Evolutionary conservation across 2,329 filamentous ascomycete species (phyloP), one percentile per base, ranked within the genome.

Genomic region (Hyphodiscus sp.): DNA sequence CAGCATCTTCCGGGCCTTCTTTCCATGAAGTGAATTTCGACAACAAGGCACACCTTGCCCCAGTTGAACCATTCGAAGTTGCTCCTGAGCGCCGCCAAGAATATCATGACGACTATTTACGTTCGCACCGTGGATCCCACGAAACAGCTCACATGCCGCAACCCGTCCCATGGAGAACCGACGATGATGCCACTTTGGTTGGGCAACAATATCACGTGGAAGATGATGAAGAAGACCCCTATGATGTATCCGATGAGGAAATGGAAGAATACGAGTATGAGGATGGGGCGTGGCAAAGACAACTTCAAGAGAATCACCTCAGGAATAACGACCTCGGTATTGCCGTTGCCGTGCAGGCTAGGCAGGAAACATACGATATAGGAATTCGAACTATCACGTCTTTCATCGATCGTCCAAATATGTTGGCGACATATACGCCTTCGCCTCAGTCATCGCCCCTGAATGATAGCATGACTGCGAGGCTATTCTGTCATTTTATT

Each of bases 401-500:
- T 8, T 75, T 76, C 47, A 64, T 68, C 15, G 60, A 66, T 47
- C 54, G 62, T 4, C 74, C 75, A 38, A 71, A 77, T 51, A 73
- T 77, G 30, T 74, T 91, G 45, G 77, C 82, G 15, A 82, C 79
- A 2, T 91, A 91, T 62, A 76, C 78, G 42, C 85, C 86, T 5
- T 81, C 82, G 1, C 78, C 82, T 3, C 72, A 77, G 20, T 81
- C 81, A 30, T 86, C 85, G 41, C 91, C 94, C 30, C 73, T 96
- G 26, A 88, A 85, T 61, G 90, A 96, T 59, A 80, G 83, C 2
- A 85, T 86, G 58, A 92, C 89, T 11, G 86, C 89, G 15, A 80
- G 85, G 29, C 84, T 96, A 7, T 97, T 97, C 68, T 86, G 86
- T 68, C 91, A 97, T 70, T 97, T 96, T 68, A 83, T 97, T 46